Evolutionary conservation across 257 asterid species (phyloP), one percentile per base, ranked within the genome.

Genomic region (Echium plantagineum): DNA sequence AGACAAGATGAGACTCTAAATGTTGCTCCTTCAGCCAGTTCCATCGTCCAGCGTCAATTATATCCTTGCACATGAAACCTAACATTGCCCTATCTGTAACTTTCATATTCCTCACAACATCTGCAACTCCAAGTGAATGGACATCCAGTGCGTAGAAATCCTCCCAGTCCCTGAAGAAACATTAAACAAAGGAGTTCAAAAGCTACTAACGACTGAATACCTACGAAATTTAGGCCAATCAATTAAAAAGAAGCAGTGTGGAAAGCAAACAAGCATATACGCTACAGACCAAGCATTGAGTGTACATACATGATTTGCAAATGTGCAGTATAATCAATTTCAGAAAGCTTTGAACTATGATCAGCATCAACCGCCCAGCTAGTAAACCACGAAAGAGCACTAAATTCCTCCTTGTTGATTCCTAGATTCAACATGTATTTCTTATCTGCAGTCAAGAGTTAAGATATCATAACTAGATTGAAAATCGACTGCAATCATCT

Each of bases 331-430:
- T 52, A 57, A 74, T 80, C 83, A 17, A 69, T 22, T 49, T 52
- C 73, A 35, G 81, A 63, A 53, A 81, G 63, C 55, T 84, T 91
- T 16, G 81, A 69, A 61, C 84, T 81, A 60, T 85, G 95, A 75
- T 88, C 95, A 32, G 94, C 89, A 78, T 91, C 98, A 28, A 91
- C 95, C 13, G 98, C 97, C 96, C 98, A 88, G 83, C 98, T 91
- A 62, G 98, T 88, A 64, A 88, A 83, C 98, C 98, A 88, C 59
- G 98, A 73, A 38, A 91, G 77, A 3, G 85, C 90, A 72, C 88
- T 82, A 72, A 91, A 91, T 60, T 86, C 94, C 62, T 84, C 95
- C 85, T 67, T 84, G 61, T 65, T 65, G 68, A 88, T 77, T 24
- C 95, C 96, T 79, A 86, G 64, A 59, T 72, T 80, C 58, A 70